Evolutionary conservation across 129 eudicot species (phyloP), one percentile per base, ranked within the genome.

Genomic region (Escallonia herrerae): DNA sequence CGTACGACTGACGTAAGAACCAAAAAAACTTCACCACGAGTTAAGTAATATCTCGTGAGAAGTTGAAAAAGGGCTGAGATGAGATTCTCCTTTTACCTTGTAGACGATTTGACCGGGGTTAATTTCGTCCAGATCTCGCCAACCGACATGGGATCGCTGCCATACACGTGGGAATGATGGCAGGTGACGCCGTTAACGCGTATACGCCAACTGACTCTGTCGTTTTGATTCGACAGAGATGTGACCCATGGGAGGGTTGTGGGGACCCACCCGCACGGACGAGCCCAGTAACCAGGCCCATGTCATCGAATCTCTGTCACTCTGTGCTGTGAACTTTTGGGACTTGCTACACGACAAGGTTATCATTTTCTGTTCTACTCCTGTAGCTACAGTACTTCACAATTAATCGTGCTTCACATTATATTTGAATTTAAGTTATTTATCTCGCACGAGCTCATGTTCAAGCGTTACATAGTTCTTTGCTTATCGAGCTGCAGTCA

Each of bases 191-290:
- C 39, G 37, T 15, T 15, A 7, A 54, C 38, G 58, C 58, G 58
- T 54, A 54, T 9, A 54, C 56, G 6, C 54, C 9, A 51, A 8
- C 22, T 51, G n/a, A 2, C 7, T 33, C 6, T 38, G 41, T 57
- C 61, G 8, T 38, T 38, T 38, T 57, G n/a, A 2, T 4, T 5
- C 12, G 15, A 33, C 11, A 48, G 42, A 3, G 58, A 65, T 37
- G 15, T 33, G 11, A 38, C 33, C 33, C 0, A 22, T 22, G 47
- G 8, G 15, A 45, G 42, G 5, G 15, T 49, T 49, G 50, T 46
- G 43, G 51, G 47, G 9, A 65, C 38, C 71, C 66, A 60, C 50
- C 78, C 78, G 71, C 78, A 73, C 67, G 78, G 67, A 42, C 46
- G 61, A 13, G 5, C 5, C 3, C 15, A 10, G 11, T 7, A 12